Percentiles rank a stretch among this genome's conserved stretches.
These are phyloP conservation scores for Fusarium decemcellulare DNA, from an alignment of 2,329 filamentous ascomycete species.

Conservation along the genomic window DNA sequence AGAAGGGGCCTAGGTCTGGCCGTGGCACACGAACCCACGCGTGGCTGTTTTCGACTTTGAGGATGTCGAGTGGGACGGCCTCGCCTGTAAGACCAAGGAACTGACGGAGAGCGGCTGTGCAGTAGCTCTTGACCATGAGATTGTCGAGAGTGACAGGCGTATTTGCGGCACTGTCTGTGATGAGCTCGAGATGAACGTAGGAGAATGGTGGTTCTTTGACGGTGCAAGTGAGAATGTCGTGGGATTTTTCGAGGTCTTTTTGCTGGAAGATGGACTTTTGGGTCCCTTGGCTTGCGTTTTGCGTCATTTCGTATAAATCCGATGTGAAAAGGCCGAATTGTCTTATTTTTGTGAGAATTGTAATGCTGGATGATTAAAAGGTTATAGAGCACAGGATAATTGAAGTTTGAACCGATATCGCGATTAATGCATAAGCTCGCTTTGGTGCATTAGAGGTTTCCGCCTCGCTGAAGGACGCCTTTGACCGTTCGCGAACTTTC, in stretches of 20 bases:
- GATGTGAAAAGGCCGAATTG: not conserved
- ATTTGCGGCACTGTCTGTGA: slow-evolving; percentile 47
- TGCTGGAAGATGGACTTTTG: slow-evolving; percentile 49
- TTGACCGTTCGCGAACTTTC: slow-evolving; percentile 17
- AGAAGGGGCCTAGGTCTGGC: slow-evolving; percentile 71
- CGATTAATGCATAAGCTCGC: slow-evolving; percentile 35
- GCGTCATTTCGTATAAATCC: slow-evolving; percentile 35
- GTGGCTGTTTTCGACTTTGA: slow-evolving; percentile 69
- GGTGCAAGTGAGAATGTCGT: slow-evolving; percentile 66
- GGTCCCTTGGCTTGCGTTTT: slow-evolving; percentile 31
- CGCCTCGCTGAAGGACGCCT: slow-evolving; percentile 14
- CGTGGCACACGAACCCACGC: slow-evolving; percentile 77
- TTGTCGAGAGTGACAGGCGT: slow-evolving; percentile 64
- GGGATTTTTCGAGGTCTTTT: slow-evolving; percentile 55
- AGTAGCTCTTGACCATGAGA: slow-evolving; percentile 74
- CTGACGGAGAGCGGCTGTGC: slow-evolving; percentile 73
- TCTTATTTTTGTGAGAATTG: not conserved
- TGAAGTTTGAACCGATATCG: slow-evolving; percentile 15
- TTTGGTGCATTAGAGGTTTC: slow-evolving; percentile 39
- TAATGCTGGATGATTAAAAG: too few species aligned
- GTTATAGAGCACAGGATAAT: not conserved
- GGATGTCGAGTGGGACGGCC: slow-evolving; percentile 78
- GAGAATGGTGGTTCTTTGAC: slow-evolving; percentile 67
- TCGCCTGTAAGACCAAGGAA: slow-evolving; percentile 80
- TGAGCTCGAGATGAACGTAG: slow-evolving; percentile 69